Evolutionary conservation across 2,329 filamentous ascomycete genomes (phyloP).

Genomic region (Penicillium hordei): DNA sequence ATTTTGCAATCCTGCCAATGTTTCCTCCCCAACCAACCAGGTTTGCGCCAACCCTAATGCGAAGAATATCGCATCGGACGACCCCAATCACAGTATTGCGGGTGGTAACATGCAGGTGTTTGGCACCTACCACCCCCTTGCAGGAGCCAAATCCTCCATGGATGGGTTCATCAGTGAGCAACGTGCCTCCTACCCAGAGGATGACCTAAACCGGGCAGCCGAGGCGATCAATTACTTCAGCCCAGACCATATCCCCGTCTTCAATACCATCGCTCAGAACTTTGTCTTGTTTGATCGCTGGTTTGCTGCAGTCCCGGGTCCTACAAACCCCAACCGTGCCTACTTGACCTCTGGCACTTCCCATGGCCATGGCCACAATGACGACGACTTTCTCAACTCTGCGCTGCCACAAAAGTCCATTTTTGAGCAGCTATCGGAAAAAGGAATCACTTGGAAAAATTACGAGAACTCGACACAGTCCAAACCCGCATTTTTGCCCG

Average conservation of each 20-base stretch:
- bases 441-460: slow-evolving; percentile 48
- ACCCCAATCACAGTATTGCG: slow-evolving; percentile 46
- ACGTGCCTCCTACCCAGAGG: slow-evolving; percentile 35
- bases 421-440: slow-evolving; percentile 44
- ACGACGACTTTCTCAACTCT: slow-evolving; percentile 35
- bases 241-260: slow-evolving; percentile 43
- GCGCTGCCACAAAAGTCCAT: slow-evolving; percentile 41
- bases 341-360: slow-evolving; percentile 44
- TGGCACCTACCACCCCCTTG: slow-evolving; percentile 38
- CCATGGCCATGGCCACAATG: slow-evolving; percentile 41
- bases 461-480: slow-evolving; percentile 46
- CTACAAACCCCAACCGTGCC: slow-evolving; percentile 42
- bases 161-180: slow-evolving; percentile 48
- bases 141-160: slow-evolving; percentile 33
- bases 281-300: slow-evolving; percentile 48
- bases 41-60: slow-evolving; percentile 42
- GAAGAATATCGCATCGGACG: slow-evolving; percentile 43
- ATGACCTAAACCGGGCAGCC: slow-evolving; percentile 40
- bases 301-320: slow-evolving; percentile 44
- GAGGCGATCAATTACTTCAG: slow-evolving; percentile 49
- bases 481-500: slow-evolving; percentile 38
- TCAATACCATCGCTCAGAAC: slow-evolving; percentile 44
- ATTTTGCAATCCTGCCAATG: slow-evolving; percentile 45
- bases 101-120: slow-evolving; percentile 47
- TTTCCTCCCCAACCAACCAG: slow-evolving; percentile 25